phyloP scores from a whole-genome alignment of 768 basidiomycete genomes.

The Cystobasidium tubakii region DNA sequence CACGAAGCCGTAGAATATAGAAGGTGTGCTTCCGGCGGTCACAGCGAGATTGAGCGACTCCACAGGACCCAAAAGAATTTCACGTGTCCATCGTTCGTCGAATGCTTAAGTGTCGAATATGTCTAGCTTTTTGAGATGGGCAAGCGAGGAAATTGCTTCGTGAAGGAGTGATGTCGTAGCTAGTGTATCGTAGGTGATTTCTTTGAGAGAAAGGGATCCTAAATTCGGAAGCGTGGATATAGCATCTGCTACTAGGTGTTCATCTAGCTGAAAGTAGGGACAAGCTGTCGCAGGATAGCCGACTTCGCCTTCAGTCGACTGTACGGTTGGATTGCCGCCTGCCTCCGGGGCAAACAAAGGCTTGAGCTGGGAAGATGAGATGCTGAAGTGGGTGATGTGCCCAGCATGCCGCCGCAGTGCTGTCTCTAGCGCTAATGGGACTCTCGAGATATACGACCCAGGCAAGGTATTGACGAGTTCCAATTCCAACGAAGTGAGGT shows the following conservation, averaged over 20 bases:
- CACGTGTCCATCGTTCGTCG: not conserved
- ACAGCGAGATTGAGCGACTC: not conserved
- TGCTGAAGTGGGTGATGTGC: not conserved
- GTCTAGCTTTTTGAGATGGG: not conserved
- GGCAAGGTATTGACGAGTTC: not conserved
- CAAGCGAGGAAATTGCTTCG: not conserved
- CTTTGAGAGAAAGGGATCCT: not conserved
- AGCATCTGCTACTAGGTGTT: not conserved
- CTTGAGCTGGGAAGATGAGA: not conserved
- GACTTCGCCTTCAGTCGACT: too few species aligned
- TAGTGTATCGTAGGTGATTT: not conserved
- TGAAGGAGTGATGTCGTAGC: not conserved
- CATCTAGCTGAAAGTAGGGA: slow-evolving; percentile 16
- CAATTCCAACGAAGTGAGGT: not conserved
- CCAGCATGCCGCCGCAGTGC: not conserved
- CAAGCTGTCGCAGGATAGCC: not conserved
- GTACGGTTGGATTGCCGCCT: too few species aligned
- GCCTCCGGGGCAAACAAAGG: not conserved
- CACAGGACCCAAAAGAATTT: not conserved
- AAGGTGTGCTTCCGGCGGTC: not conserved
- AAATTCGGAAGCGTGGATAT: not conserved
- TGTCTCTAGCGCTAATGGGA: not conserved
- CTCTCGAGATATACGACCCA: not conserved
- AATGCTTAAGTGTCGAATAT: not conserved
- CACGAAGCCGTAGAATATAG: not conserved